These are phyloP conservation scores for Diaporthe vexans DNA, from an alignment of 2,329 filamentous ascomycete genomes.

Conservation along the genomic window DNA sequence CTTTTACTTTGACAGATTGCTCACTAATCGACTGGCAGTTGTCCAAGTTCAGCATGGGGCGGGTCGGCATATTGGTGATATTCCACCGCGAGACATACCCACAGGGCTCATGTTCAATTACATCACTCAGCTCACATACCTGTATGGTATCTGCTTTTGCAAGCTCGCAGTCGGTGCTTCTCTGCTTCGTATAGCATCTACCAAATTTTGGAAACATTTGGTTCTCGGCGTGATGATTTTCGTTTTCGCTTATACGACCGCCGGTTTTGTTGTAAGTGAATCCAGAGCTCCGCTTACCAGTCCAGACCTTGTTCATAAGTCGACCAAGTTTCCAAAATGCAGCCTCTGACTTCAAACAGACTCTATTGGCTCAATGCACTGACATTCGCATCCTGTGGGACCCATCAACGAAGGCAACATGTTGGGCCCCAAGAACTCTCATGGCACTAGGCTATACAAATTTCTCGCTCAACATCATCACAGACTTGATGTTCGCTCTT, in stretches of 20 bases:
- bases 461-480: conserved; percentile 51
- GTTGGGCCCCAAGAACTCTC: conserved; percentile 57
- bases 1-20: background rate
- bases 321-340: background rate
- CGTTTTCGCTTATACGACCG: conserved; percentile 51
- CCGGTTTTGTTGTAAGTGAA: conserved; percentile 54
- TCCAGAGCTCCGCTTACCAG: background rate
- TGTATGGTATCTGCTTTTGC: conserved; percentile 56
- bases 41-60: conserved; percentile 19
- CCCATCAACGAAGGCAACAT: conserved; percentile 52
- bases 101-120: conserved; percentile 59
- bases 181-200: conserved; percentile 56
- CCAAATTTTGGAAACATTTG: conserved; percentile 52
- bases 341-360: conserved; percentile 46
- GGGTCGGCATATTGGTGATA: conserved; percentile 60
- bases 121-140: conserved; percentile 59
- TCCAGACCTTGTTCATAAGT: background rate
- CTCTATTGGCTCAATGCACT: conserved; percentile 62
- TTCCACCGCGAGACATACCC: conserved; percentile 52
- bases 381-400: conserved; percentile 63
- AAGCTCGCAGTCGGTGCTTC: conserved; percentile 59
- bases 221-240: conserved; percentile 56
- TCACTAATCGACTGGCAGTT: background rate
- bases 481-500: conserved; percentile 49
- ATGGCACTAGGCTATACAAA: conserved; percentile 60